phyloP scores from a whole-genome alignment of 2,329 filamentous ascomycete species.

The Microdochium paspali region DNA sequence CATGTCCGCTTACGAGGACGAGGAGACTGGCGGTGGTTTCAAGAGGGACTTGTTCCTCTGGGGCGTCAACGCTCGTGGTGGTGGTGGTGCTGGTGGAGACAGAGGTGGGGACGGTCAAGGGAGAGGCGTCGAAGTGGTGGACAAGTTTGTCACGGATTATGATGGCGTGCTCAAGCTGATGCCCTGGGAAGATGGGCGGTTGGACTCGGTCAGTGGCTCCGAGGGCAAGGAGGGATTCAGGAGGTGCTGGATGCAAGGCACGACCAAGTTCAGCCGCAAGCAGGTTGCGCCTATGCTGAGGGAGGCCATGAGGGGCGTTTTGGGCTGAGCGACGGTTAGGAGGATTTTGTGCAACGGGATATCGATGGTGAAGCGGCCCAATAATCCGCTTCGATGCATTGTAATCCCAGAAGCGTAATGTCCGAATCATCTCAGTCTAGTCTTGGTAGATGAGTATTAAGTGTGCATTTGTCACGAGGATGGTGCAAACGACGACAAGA shows the following conservation, averaged over 20 bases:
- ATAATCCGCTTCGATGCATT: too few species aligned
- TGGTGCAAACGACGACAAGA: too few species aligned
- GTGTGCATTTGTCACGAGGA: too few species aligned
- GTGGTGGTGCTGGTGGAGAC: background rate
- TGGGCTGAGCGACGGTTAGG: background rate
- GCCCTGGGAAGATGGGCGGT: constrained; percentile 37
- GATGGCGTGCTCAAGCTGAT: constrained; percentile 44
- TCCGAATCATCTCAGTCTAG: too few species aligned
- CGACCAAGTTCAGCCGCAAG: constrained; percentile 53
- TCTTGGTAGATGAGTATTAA: too few species aligned
- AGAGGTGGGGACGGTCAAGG: constrained; percentile 24
- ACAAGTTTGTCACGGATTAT: constrained; percentile 40
- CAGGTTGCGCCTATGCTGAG: constrained; percentile 60
- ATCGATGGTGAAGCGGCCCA: too few species aligned
- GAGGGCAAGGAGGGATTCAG: constrained; percentile 33
- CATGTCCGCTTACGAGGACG: constrained; percentile 57
- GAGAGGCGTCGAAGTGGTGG: constrained; percentile 36
- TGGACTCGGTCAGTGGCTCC: constrained; percentile 28
- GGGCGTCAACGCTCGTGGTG: constrained; percentile 33
- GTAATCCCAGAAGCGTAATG: too few species aligned
- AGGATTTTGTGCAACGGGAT: too few species aligned
- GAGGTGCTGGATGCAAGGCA: constrained; percentile 58
- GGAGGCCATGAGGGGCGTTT: constrained; percentile 34
- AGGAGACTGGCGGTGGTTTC: constrained; percentile 44
- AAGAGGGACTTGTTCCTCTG: constrained; percentile 60